Percentiles rank a stretch among this genome's conserved stretches.
phyloP scores from a whole-genome alignment of 2,329 filamentous ascomycete genomes.

The Rhexocercosporidium sp. region DNA sequence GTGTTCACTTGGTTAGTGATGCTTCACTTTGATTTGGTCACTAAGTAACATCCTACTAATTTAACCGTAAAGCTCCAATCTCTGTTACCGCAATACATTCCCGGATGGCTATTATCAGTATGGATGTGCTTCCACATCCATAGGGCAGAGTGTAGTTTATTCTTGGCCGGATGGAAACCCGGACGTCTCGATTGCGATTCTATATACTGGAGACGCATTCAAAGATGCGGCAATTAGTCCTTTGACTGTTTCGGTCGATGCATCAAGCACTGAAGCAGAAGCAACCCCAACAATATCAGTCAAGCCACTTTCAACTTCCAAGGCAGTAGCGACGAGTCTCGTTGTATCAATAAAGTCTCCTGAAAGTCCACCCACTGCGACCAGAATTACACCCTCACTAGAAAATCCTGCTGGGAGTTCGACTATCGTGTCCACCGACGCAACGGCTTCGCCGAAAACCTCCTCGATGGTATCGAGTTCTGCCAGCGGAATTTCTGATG shows the following conservation, averaged over 20 bases:
- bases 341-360: neutral
- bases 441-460: neutral
- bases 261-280: neutral
- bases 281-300: neutral
- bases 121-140: conserved; percentile 18
- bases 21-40: neutral
- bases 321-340: neutral
- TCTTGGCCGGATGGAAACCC: conserved; percentile 13
- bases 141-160: conserved; percentile 15
- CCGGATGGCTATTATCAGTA: conserved; percentile 14
- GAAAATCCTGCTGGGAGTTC: neutral
- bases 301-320: neutral
- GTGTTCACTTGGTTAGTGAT: conserved; percentile 16
- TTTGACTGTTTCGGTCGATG: neutral
- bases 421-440: neutral
- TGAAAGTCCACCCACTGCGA: neutral
- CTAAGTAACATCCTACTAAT: neutral
- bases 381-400: neutral
- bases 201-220: conserved; percentile 15
- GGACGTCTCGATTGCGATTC: conserved; percentile 11
- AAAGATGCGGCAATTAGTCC: neutral
- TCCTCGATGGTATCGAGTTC: neutral
- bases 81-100: conserved; percentile 22
- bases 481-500: neutral
- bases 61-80: neutral